Evolutionary conservation across 441 rosid genomes (phyloP).

Genomic region (Lepidium campestre): DNA sequence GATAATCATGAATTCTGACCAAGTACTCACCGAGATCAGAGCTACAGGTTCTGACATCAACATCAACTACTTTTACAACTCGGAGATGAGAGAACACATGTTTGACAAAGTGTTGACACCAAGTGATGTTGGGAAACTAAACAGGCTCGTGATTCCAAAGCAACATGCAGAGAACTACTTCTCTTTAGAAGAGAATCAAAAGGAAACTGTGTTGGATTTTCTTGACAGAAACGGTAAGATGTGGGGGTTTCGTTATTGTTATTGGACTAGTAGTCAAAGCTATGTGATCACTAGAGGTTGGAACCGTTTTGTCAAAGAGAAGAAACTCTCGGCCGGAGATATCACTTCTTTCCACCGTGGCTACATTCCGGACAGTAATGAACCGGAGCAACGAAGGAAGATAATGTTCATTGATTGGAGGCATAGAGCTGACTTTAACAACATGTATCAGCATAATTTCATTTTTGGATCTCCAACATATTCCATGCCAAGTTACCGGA

Average conservation of each 20-base stretch:
- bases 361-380: conserved; percentile 13
- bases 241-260: conserved; percentile 91
- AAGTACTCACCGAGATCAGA: not conserved
- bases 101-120: conserved; percentile 69
- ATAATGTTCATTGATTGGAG: conserved; percentile 77
- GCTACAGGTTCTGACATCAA: not conserved
- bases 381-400: conserved; percentile 38
- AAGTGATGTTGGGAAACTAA: conserved; percentile 89
- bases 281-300: conserved; percentile 98
- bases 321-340: conserved; percentile 76
- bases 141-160: conserved; percentile 88
- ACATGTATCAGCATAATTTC: conserved; percentile 20
- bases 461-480: conserved; percentile 36
- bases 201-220: conserved; percentile 68
- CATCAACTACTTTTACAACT: conserved; percentile 11
- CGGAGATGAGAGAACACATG: conserved; percentile 46
- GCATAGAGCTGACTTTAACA: conserved; percentile 40
- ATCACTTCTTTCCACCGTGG: conserved; percentile 82
- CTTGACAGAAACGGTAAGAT: conserved; percentile 72
- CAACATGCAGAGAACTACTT: conserved; percentile 93
- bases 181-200: conserved; percentile 59
- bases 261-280: conserved; percentile 97
- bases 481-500: conserved; percentile 27
- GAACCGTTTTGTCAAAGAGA: conserved; percentile 94
- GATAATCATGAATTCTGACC: not conserved